Base-by-base conservation (phyloP, 192 early-diverging fungal genomes). In the Coemansia aciculifera region DNA sequence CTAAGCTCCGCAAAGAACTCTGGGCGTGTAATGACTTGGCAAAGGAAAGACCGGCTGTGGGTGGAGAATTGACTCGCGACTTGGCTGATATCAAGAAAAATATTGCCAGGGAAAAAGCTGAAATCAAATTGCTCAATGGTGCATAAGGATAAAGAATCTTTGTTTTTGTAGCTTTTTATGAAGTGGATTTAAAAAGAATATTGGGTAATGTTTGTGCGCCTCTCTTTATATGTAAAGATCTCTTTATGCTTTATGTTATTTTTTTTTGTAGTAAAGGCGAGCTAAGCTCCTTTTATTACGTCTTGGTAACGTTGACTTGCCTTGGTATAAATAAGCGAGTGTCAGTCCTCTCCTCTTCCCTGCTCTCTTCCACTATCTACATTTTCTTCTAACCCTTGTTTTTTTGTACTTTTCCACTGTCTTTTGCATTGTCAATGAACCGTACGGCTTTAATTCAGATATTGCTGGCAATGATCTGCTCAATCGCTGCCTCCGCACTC, bases 1-100 rank as follows among this genome's bases (percentile, higher is more conserved):
- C 60, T 1, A 60, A 73, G 64, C 59, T 73, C 6, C 11, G 19
- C 23, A 70, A 57, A 57, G 39, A 70, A 9, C 52, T 40, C 29
- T 19, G 21, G n/a, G 54, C 54, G 29, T 57, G 54, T 31, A 57
- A 57, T 13, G 52, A 23, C 2, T 29, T 57, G 36, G 49, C 65
- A 10, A 56, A 54, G 37, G 34, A 27, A 15, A 39, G 51, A 31
- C 54, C 51, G 19, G 46, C n/a, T 21, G 37, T 15, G 27, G 17
- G 15, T 23, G 27, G 23, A 9, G 43, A 61, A 32, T 36, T 57
- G 15, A 11, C 34, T 19, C 21, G 29, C 5, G 27, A n/a, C 2
- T 21, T 64, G 63, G 44, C 31, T 42, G 48, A 19, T 10, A 29
- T 34, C 23, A 64, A 49, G 15, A 48, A 49, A 13, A 63, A 31